Evolutionary conservation across 2,329 filamentous ascomycete species (phyloP).

Genomic region (Lasiodiplodia gonubiensis): DNA sequence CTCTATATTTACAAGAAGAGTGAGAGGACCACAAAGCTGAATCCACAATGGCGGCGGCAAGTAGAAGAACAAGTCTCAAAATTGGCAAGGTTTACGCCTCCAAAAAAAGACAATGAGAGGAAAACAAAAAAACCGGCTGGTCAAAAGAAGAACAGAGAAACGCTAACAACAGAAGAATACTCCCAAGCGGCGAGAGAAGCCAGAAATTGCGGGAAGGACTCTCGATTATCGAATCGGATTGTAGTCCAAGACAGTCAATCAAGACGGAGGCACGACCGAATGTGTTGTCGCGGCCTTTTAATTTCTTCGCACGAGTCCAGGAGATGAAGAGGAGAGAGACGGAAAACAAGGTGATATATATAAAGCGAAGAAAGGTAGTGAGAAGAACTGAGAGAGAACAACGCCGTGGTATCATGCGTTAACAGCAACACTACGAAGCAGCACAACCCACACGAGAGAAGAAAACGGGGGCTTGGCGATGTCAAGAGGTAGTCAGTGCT

Average conservation of each 20-base stretch:
- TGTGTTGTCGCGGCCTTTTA: not conserved
- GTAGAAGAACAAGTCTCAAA: not conserved
- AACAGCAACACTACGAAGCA: slow-evolving; percentile 25
- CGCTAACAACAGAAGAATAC: not conserved
- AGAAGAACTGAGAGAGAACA: slow-evolving; percentile 2
- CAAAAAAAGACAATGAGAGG: not conserved
- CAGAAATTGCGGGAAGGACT: not conserved
- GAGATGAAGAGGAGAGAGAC: not conserved
- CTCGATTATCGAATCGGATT: not conserved
- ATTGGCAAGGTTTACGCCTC: not conserved
- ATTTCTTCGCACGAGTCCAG: not conserved
- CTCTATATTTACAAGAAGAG: slow-evolving; percentile 21
- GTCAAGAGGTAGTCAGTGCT: not conserved
- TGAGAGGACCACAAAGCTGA: not conserved
- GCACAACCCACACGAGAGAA: slow-evolving; percentile 21
- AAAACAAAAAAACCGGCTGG: not conserved
- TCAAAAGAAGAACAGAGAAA: not conserved
- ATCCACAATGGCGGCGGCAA: not conserved
- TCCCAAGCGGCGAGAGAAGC: not conserved
- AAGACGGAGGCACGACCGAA: not conserved
- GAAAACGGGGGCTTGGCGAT: slow-evolving; percentile 5
- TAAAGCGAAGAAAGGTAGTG: slow-evolving; percentile 6
- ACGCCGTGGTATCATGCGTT: slow-evolving; percentile 29
- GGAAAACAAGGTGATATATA: slow-evolving; percentile 16
- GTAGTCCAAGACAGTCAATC: not conserved